phyloP scores from a whole-genome alignment of 2,329 filamentous ascomycete genomes.

The Nannizziopsis arthrosporioides region DNA sequence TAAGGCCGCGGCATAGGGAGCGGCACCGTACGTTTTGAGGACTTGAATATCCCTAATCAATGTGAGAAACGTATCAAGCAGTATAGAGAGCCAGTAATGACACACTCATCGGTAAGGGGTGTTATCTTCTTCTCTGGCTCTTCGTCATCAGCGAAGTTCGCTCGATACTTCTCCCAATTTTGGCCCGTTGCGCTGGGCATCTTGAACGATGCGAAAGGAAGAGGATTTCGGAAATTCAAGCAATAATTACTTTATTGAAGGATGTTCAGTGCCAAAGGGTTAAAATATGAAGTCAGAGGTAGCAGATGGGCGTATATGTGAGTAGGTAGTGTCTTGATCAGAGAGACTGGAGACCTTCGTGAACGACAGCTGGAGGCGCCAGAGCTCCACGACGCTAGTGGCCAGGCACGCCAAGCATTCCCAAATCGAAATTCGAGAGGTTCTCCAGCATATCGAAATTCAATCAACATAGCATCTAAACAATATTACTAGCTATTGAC shows the following conservation, averaged over 20 bases:
- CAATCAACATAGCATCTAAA: slow-evolving; percentile 5
- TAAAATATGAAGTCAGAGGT: too few relatives aligned
- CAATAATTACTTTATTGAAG: too few relatives aligned
- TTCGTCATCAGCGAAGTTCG: slow-evolving; percentile 93
- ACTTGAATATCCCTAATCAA: slow-evolving; percentile 84
- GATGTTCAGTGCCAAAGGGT: too few relatives aligned
- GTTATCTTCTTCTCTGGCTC: slow-evolving; percentile 99
- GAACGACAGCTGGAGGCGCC: slow-evolving; percentile 1
- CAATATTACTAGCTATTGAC: slow-evolving; percentile 18
- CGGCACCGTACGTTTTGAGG: slow-evolving; percentile 95
- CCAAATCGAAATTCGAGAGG: slow-evolving; percentile 9
- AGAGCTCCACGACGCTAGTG: slow-evolving; percentile 11
- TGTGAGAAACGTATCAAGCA: slow-evolving; percentile 22
- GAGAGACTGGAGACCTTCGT: slow-evolving; percentile 1
- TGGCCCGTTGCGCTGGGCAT: slow-evolving; percentile 90
- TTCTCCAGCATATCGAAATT: slow-evolving; percentile 4
- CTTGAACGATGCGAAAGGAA: slow-evolving; percentile 27
- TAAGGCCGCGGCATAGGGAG: slow-evolving; percentile 82
- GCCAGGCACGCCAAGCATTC: slow-evolving; percentile 14
- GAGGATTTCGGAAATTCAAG: neutral
- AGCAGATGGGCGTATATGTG: neutral
- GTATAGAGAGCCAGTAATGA: slow-evolving; percentile 15
- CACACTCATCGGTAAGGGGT: slow-evolving; percentile 88
- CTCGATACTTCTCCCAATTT: slow-evolving; percentile 98
- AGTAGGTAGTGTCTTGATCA: slow-evolving; percentile 4